phyloP scores from a whole-genome alignment of 225 moss, liverwort and hornwort genomes.

The Marchantia paleacea region DNA sequence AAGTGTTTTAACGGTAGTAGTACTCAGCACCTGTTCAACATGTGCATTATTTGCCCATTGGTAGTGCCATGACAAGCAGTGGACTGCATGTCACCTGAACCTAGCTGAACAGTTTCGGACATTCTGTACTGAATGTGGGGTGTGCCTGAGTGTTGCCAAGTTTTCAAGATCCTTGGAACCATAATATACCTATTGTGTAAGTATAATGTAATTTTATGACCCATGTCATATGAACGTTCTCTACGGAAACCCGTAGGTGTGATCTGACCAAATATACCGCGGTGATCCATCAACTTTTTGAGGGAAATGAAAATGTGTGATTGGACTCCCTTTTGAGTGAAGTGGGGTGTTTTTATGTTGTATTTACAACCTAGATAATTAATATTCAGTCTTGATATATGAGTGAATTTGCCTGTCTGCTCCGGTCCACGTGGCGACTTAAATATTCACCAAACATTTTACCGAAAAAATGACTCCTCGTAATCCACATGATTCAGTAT shows the following conservation, averaged over 20 bases:
- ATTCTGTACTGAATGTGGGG: neutral
- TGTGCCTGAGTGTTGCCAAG: neutral
- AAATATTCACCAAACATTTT: too few relatives aligned
- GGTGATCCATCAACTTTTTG: too few relatives aligned
- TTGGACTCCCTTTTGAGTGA: too few relatives aligned
- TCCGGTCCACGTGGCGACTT: too few relatives aligned
- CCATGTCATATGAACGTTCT: neutral
- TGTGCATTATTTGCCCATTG: neutral
- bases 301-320: too few relatives aligned
- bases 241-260: neutral
- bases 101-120: conserved; percentile 6
- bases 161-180: neutral
- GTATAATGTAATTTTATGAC: neutral
- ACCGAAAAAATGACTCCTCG: too few relatives aligned
- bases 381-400: too few relatives aligned
- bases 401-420: too few relatives aligned
- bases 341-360: too few relatives aligned
- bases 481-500: too few relatives aligned
- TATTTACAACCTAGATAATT: too few relatives aligned
- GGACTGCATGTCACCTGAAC: conserved; percentile 2
- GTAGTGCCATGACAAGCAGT: neutral
- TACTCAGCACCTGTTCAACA: neutral
- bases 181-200: neutral
- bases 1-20: conserved; percentile 1
- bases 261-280: too few relatives aligned